phyloP scores from a whole-genome alignment of 2,329 filamentous ascomycete species.

The Davidsoniella virescens region DNA sequence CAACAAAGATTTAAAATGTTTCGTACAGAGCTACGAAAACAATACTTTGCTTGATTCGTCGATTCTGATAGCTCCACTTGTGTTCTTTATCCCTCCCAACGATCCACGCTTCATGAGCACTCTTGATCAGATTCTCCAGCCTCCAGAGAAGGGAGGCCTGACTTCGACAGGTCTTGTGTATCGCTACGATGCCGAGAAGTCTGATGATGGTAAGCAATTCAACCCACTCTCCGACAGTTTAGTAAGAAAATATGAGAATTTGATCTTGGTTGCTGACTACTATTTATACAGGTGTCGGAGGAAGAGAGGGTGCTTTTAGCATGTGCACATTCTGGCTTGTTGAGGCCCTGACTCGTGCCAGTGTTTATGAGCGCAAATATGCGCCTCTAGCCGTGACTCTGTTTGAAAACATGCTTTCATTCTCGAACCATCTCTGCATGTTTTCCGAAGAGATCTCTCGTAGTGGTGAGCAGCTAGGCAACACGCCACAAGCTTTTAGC shows the following conservation, averaged over 20 bases:
- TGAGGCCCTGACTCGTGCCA: slow-evolving; percentile 56
- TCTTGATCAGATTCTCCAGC: slow-evolving; percentile 52
- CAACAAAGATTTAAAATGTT: slow-evolving; percentile 51
- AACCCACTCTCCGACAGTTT: neutral
- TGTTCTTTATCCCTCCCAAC: slow-evolving; percentile 66
- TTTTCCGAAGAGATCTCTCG: slow-evolving; percentile 66
- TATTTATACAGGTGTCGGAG: slow-evolving; percentile 43
- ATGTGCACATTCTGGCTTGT: slow-evolving; percentile 79
- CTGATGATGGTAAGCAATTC: slow-evolving; percentile 45
- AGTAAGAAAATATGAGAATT: neutral
- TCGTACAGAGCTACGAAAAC: slow-evolving; percentile 62
- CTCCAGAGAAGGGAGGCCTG: slow-evolving; percentile 58
- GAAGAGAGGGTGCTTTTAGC: slow-evolving; percentile 58
- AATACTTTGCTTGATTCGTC: slow-evolving; percentile 55
- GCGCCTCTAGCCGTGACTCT: slow-evolving; percentile 45
- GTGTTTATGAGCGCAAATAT: slow-evolving; percentile 46
- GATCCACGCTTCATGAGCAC: slow-evolving; percentile 61
- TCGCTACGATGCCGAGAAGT: slow-evolving; percentile 52
- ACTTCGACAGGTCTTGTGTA: slow-evolving; percentile 63
- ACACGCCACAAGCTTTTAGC: slow-evolving; percentile 65
- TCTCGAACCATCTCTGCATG: slow-evolving; percentile 62
- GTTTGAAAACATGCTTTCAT: slow-evolving; percentile 64
- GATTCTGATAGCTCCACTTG: slow-evolving; percentile 58
- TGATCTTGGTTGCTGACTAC: neutral
- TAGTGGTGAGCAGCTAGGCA: slow-evolving; percentile 61